Base-by-base conservation (phyloP, 208 protist species). In the Crithidia sp. region DNA sequence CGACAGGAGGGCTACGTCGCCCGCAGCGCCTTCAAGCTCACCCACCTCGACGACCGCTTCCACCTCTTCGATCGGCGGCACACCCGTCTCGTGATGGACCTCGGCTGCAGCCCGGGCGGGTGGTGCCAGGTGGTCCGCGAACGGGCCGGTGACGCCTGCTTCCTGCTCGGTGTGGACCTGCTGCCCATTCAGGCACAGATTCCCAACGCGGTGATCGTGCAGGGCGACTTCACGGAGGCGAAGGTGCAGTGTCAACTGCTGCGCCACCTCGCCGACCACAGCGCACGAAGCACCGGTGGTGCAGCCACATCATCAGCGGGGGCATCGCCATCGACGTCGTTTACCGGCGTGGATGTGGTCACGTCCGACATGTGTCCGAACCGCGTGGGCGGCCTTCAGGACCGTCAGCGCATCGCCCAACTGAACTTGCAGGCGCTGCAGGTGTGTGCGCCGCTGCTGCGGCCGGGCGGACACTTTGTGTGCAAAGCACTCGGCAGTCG, bases 281-380 rank as follows among this genome's bases (percentile, higher is more conserved):
- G 7, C 9, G 12, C 45, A 14, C 14, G 19, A 7, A 44, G 14
- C 2, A 16, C 4, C 5, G 28, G 17, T 0, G 19, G 12, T 28
- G 10, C 37, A 28, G 16, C 8, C 10, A 37, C 36, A 45, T 14
- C 56, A 4, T 6, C n/a, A 7, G 44, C 36, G 7, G 17, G 19
- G 2, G 4, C 56, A 28, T 49, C 28, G 5, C 37, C 49, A 63
- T 65, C 58, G 28, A 19, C 61, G 43, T 36, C 73, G 58, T 45
- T 57, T 6, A 57, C 72, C 39, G 43, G 58, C 8, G 77, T 95
- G 7, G 84, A 93, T 70, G 78, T 95, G 19, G 71, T 95, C n/a
- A 92, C 85, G 40, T 94, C 88, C 10, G 91, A 95, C 67, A 93
- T 95, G 87, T 95, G 91, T 67, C 88, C 88, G 7, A 95, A 95